Evolutionary conservation across 768 basidiomycete genomes (phyloP).

Genomic region (Phlebiopsis gigantea): DNA sequence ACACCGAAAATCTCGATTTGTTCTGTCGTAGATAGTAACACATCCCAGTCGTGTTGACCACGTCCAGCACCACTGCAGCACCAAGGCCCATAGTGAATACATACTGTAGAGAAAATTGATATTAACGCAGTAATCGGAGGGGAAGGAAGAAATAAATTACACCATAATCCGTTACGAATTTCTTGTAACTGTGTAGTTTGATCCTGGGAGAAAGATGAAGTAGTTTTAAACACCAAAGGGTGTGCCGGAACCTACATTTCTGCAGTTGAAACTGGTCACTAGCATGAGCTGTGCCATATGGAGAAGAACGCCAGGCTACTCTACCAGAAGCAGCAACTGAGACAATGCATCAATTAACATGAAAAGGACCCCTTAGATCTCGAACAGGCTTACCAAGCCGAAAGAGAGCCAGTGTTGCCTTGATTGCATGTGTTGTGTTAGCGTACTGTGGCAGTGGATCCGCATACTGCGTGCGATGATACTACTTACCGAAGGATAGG

Average conservation of each 20-base stretch:
- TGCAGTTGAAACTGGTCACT: not conserved
- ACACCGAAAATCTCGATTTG: not conserved
- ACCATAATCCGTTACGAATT: not conserved
- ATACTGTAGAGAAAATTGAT: not conserved
- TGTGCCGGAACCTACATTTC: not conserved
- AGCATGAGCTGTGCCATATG: too few species aligned
- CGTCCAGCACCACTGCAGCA: not conserved
- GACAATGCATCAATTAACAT: too few species aligned
- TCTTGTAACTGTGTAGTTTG: not conserved
- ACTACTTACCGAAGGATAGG: not conserved
- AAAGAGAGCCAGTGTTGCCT: not conserved
- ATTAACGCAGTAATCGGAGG: not conserved
- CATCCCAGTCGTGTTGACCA: not conserved
- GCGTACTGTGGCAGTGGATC: too few species aligned
- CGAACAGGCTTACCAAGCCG: not conserved
- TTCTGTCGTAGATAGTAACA: not conserved
- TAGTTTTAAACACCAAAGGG: not conserved
- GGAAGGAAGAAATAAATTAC: not conserved
- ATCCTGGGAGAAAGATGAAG: not conserved
- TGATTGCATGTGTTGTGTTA: not conserved
- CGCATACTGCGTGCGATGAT: not conserved
- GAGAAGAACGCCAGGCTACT: not conserved
- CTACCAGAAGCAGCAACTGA: not conserved
- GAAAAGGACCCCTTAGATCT: not conserved
- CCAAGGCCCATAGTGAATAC: not conserved